A percentile compares a stretch with the other conserved stretches of the same genome.
These are phyloP conservation scores for Apiospora marii DNA, from an alignment of 2,329 filamentous ascomycete genomes.

Conservation along the genomic window DNA sequence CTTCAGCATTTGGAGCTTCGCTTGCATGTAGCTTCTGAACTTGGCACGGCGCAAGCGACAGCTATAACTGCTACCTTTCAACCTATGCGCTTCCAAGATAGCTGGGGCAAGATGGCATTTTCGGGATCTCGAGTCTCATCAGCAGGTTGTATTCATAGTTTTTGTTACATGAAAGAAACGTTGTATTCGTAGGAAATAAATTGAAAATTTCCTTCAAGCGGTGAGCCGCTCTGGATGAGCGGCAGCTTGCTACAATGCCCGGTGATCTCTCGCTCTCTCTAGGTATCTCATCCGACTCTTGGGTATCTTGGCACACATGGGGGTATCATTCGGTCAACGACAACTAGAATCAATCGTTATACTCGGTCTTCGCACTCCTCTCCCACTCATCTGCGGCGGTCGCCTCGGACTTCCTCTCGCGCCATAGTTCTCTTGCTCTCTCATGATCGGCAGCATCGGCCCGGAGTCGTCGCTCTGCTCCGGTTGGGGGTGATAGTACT, in stretches of 20 bases:
- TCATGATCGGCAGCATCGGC: constrained; percentile 32
- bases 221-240: background rate
- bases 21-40: constrained; percentile 11
- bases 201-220: background rate
- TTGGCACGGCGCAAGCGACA: background rate
- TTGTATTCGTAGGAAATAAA: background rate
- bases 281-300: background rate
- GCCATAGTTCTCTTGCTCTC: background rate
- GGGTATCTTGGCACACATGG: constrained; percentile 15
- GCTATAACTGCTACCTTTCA: background rate
- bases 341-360: background rate
- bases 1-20: background rate
- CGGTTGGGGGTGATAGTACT: constrained; percentile 28
- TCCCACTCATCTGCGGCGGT: background rate
- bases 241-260: background rate
- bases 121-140: background rate
- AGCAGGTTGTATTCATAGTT: background rate
- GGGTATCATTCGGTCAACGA: constrained; percentile 13
- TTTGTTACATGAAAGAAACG: background rate
- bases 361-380: background rate
- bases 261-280: background rate
- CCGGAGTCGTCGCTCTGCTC: constrained; percentile 34
- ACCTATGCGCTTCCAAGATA: background rate
- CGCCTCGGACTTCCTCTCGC: constrained; percentile 3
- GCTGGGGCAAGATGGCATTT: background rate